Conservation (phyloP, 225 moss, liverwort and hornwort genomes). For the Neckera pumila region DNA sequence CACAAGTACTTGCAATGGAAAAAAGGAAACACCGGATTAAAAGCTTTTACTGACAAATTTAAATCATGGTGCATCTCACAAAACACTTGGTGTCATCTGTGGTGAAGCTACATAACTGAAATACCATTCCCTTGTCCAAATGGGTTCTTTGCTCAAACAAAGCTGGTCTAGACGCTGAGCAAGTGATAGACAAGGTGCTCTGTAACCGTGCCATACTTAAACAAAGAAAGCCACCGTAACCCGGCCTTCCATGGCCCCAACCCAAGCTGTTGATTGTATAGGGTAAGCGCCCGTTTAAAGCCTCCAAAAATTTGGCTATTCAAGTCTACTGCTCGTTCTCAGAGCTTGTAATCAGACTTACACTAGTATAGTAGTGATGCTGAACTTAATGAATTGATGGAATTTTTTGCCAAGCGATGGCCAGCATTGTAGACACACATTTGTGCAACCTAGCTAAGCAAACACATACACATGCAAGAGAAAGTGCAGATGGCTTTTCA, state of each 20-base stretch:
- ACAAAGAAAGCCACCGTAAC: neutral
- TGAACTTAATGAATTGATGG: no score
- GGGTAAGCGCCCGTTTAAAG: no score
- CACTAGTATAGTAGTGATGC: no score
- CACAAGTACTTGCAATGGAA: neutral
- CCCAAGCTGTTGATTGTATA: neutral
- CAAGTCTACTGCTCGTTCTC: no score
- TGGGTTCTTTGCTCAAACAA: neutral
- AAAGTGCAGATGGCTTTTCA: no score
- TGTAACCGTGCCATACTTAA: neutral
- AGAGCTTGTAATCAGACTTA: no score
- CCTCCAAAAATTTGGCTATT: no score
- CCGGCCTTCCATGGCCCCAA: neutral
- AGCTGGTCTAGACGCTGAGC: neutral
- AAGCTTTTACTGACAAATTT: neutral
- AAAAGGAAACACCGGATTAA: neutral
- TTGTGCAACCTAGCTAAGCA: no score
- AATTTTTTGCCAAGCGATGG: no score
- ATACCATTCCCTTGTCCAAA: neutral
- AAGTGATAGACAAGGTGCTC: neutral
- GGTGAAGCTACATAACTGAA: constrained; percentile 25
- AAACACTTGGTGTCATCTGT: constrained; percentile 49
- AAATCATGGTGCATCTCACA: neutral
- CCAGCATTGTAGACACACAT: no score
- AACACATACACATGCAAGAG: no score